Base-by-base conservation (phyloP, 2,329 filamentous ascomycete species). In the Cladosporium sp. region DNA sequence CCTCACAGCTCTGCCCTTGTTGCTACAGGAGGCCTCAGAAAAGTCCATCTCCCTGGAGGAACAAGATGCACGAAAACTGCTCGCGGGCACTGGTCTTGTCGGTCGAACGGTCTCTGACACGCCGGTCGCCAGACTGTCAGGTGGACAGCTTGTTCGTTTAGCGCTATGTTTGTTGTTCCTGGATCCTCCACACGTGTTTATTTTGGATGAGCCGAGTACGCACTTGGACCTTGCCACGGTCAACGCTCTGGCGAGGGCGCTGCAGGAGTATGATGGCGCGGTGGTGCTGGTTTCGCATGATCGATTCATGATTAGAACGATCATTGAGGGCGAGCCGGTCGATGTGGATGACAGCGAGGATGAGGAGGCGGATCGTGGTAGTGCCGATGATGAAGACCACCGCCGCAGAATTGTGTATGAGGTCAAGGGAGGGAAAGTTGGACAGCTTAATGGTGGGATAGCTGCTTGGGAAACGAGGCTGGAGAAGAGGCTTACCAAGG, bases 161-260 rank as follows among this genome's bases (percentile, higher is more conserved):
- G 85, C 87, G 60, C 75, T 93, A 50, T 88, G 88, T 1, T 80
- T 83, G 48, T 73, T 91, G n/a, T 74, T 93, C 35, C 87, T 85
- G 80, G 76, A 75, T 39, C 77, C 82, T 3, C 89, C 89, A 19
- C 89, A 92, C 62, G 81, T 89, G 57, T 78, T 93, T 2, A 80
- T 93, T 5, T 80, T 93, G 7, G 90, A 93, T 68, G 91, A 91
- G 70, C 86, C 91, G 22, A 94, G 90, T 6, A 93, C 90, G 1
- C 91, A 96, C 75, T 78, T 95, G 39, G 91, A 95, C 69, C 89
- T 88, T 61, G 84, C 94, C 73, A 93, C 88, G 0, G 89, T 93
- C 22, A 82, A 83, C 7, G 89, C 88, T 1, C 73, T 95, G 56
- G 80, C 87, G 0, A 78, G 82, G 22, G 87, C 87, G 2, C 70